Evolutionary conservation across 2,329 filamentous ascomycete species (phyloP), one percentile per base, ranked within the genome.

Genomic region (Pseudogymnoascus sp.): DNA sequence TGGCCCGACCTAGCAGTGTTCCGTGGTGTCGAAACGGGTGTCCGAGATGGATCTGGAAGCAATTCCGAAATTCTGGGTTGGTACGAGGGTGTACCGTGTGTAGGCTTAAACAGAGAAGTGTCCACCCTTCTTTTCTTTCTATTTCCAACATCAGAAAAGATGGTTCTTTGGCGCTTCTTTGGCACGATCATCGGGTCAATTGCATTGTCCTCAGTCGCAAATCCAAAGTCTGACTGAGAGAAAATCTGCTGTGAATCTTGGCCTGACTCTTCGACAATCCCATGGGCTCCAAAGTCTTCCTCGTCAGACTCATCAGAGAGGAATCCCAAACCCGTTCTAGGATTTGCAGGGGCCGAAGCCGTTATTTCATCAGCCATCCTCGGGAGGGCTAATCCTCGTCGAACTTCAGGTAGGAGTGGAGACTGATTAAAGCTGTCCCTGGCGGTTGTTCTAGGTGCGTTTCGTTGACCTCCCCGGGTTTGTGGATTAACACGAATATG

Each of bases 401-500:
- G 71, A 47, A 62, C 60, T 19, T 42, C 35, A 4, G 50, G 40
- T 47, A 66, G 66, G 10, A 62, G 62, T 26, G 67, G 65, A 24
- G 68, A 70, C 21, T 63, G 35, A 63, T 63, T 67, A 3, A 63
- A 40, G 59, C 50, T 64, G 10, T 66, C 61, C 38, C 64, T 61
- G 16, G n/a, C 26, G 26, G 38, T 13, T 26, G 59, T 26, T 40
- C 35, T 38, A 13, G 67, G 11, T 59, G 60, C 24, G 38, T 50
- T 26, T 62, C 50, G 29, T 33, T 64, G 21, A 63, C 31, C n/a
- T 59, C 50, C 73, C 61, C 70, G 65, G 69, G 73, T 71, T 63
- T 80, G 76, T 64, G 82, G 80, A 68, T 87, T 83, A 24, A 88
- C 72, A 44, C 85, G 80, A 63, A 88, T 77, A 82, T 85, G 87